A percentile compares a stretch with the other conserved stretches of the same genome.
phyloP scores from a whole-genome alignment of 805 yeast species.

The Starmerella etchellsii region DNA sequence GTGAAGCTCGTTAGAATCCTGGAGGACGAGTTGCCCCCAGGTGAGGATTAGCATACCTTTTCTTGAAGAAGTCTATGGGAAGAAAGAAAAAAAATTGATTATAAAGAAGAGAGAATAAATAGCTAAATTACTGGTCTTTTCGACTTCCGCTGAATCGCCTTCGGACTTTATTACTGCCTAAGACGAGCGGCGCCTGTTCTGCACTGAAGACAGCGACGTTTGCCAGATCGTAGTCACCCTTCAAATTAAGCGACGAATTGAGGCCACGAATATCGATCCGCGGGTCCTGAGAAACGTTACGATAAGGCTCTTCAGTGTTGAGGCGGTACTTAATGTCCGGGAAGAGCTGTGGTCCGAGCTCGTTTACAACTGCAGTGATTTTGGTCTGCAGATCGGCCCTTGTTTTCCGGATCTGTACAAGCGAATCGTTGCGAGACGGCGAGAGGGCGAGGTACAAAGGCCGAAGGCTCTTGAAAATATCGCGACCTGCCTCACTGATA shows the following conservation, averaged over 20 bases:
- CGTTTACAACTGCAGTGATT: conserved; percentile 68
- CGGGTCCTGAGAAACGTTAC: conserved; percentile 16
- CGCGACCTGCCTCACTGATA: conserved; percentile 90
- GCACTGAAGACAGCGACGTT: conserved; percentile 21
- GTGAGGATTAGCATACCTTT: conserved; percentile 49
- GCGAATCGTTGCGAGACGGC: conserved; percentile 29
- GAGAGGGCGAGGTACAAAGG: conserved; percentile 50
- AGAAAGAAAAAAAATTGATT: too few species aligned
- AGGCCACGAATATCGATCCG: conserved; percentile 21
- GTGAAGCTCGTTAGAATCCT: conserved; percentile 57
- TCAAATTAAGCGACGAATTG: conserved; percentile 12
- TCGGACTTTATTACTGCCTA: neutral
- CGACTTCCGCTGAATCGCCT: too few species aligned
- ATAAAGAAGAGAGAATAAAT: neutral
- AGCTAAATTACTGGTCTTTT: neutral
- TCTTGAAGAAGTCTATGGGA: neutral
- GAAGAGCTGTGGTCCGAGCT: conserved; percentile 69
- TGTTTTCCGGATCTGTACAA: conserved; percentile 43
- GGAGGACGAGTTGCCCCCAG: conserved; percentile 94
- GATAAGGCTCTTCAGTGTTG: conserved; percentile 15
- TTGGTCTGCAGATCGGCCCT: conserved; percentile 53
- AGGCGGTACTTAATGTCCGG: conserved; percentile 52
- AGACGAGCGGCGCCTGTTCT: conserved; percentile 10
- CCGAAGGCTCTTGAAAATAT: conserved; percentile 65
- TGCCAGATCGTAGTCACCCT: conserved; percentile 20